Base-by-base conservation (phyloP, 768 basidiomycete genomes). In the Vararia minispora region DNA sequence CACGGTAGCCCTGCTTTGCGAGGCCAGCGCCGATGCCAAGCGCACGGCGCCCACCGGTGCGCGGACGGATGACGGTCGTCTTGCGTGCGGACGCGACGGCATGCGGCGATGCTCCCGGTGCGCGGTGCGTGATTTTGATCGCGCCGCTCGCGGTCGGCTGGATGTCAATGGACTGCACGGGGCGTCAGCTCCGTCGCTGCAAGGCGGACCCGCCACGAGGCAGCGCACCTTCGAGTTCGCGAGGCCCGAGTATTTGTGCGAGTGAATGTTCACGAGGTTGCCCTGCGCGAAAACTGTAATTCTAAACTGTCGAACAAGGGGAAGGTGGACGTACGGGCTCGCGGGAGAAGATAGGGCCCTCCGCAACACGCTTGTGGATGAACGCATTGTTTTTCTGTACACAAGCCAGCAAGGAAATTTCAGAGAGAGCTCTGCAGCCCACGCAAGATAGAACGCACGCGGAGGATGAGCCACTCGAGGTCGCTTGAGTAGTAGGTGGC, bases 401-500 rank as follows among this genome's bases (percentile, higher is more conserved):
- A 32, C 2, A 20, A 5, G 46, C 30, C 17, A 43, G 9, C 23
- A 14, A 35, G 41, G 6, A 29, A 29, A 24, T 18, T 25, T 26
- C 21, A 40, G 36, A 34, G 31, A 28, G 18, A 8, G 20, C 11
- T 17, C 11, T 46, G 29, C 6, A 39, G 20, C n/a, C n/a, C n/a
- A 13, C 26, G 17, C 34, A n/a, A 17, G 3, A 27, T 24, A 8
- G 37, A 31, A 76, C 81, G 56, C 55, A 87, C 85, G 57, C 85
- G 85, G 59, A 87, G 63, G 45, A 94, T 80, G 59, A 90, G 79
- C 90, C 90, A 94, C 68, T 91, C 74, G 62, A 94, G 85, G 61
- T 92, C 88, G 68, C 66, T 57, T 54, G 86, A 87, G n/a, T n/a
- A n/a, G n/a, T n/a, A n/a, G n/a, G n/a, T n/a, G n/a, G n/a, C n/a